Conservation (phyloP, 495 filamentous ascomycete genomes). For the Hyaloscypha finlandica region DNA sequence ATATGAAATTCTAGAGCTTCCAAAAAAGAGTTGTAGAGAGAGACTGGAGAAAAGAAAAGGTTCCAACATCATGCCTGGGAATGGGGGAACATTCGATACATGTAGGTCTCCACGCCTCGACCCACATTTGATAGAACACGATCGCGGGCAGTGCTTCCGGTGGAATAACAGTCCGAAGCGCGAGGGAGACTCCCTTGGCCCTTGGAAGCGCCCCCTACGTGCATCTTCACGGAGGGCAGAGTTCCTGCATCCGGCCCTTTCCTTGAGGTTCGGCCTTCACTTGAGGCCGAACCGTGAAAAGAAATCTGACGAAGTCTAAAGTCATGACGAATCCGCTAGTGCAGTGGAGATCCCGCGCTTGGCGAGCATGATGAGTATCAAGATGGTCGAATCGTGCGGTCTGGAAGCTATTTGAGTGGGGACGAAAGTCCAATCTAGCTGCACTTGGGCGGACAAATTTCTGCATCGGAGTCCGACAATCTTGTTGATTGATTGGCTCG, state of each 20-base stretch:
- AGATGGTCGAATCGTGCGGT: background rate
- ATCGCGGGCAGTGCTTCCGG: background rate
- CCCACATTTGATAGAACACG: background rate
- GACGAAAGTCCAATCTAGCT: background rate
- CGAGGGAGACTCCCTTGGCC: background rate
- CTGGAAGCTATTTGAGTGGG: background rate
- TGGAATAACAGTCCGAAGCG: background rate
- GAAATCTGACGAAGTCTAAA: background rate
- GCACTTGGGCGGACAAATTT: background rate
- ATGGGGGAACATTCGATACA: background rate
- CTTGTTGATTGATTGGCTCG: background rate
- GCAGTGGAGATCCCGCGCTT: background rate
- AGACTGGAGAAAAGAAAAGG: background rate
- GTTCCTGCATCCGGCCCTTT: background rate
- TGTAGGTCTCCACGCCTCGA: background rate
- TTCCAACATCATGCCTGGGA: background rate
- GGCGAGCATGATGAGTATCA: background rate
- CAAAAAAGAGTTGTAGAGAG: background rate
- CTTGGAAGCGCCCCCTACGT: background rate
- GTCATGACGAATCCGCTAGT: background rate
- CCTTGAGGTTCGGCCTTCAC: slow-evolving; percentile 1
- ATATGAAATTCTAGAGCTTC: background rate
- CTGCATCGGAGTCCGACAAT: background rate
- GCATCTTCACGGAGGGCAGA: background rate
- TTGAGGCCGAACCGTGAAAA: slow-evolving; percentile 12